Conservation (phyloP, 2,329 filamentous ascomycete species). For the Pezicula carpinea region DNA sequence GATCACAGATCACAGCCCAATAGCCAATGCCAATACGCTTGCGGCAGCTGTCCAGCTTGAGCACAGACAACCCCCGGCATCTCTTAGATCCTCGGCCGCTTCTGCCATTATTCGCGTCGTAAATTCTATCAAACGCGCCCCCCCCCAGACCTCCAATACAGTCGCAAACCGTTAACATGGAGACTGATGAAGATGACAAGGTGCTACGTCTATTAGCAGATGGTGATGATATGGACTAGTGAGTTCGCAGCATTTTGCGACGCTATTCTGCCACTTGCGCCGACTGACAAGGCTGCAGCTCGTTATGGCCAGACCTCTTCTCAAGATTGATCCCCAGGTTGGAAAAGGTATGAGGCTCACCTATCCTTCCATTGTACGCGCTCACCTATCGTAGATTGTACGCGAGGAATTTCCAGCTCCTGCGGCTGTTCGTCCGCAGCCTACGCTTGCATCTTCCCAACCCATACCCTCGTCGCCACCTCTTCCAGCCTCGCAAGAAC, state of each 20-base stretch:
- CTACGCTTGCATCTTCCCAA: constrained; percentile 55
- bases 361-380: not conserved
- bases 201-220: constrained; percentile 37
- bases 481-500: constrained; percentile 45
- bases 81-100: not conserved
- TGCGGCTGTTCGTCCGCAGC: constrained; percentile 39
- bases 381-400: constrained; percentile 13
- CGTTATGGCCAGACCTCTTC: constrained; percentile 34
- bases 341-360: constrained; percentile 23
- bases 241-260: constrained; percentile 26
- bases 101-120: constrained; percentile 1
- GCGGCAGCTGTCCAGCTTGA: too few relatives aligned
- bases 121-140: not conserved
- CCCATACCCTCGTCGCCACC: constrained; percentile 51
- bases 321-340: constrained; percentile 33
- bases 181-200: constrained; percentile 47
- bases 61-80: too few relatives aligned
- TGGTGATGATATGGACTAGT: constrained; percentile 53
- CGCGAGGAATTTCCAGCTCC: constrained; percentile 30
- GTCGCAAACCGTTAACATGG: constrained; percentile 40
- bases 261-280: not conserved
- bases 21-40: too few relatives aligned
- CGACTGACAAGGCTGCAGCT: constrained; percentile 25
- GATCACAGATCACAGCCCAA: too few relatives aligned
- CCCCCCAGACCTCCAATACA: constrained; percentile 9